Evolutionary conservation across 2,329 filamentous ascomycete species (phyloP), one percentile per base, ranked within the genome.

Genomic region (Xylaria sp.): DNA sequence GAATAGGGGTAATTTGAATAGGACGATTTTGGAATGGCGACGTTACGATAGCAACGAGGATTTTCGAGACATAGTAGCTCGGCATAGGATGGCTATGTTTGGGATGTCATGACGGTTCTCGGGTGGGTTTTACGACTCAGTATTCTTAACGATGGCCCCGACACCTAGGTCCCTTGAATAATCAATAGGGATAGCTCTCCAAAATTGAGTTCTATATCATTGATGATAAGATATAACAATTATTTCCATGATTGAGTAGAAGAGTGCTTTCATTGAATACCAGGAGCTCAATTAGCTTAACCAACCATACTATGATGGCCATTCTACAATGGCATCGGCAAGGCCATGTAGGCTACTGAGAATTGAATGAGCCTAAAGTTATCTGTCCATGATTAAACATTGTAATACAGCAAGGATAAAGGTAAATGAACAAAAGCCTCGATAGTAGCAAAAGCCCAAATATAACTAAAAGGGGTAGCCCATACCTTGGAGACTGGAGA

Each of bases 1-100:
- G 25, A 27, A 61, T 9, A 65, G n/a, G n/a, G 51, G 50, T 39
- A 42, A 22, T 27, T 33, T 53, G 59, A 47, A 15, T 53, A 17
- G 49, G 45, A 29, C 38, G 27, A 38, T 58, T 17, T n/a, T 44
- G 33, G 42, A 25, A 10, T 50, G 64, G 20, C 1, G 45, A 22
- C 47, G 44, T 62, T 11, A 58, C 11, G 47, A 53, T 39, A 31
- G 22, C 29, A 17, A 47, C 22, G 15, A 13, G 22, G n/a, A 39
- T 22, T 42, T 15, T 42, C 17, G 44, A 20, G 36, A 42, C 22
- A 29, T 10, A 15, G 25, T 20, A 27, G 29, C 22, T 42, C 5
- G 36, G 53, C 25, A 15, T 55, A 27, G 5, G 7, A 22, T 27
- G 36, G 6, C 38, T 29, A 29, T n/a, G 36, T n/a, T 15, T 29